Evolutionary conservation across 2,329 filamentous ascomycete genomes (phyloP).

Genomic region (Paecilomyces dactylethromorphus): DNA sequence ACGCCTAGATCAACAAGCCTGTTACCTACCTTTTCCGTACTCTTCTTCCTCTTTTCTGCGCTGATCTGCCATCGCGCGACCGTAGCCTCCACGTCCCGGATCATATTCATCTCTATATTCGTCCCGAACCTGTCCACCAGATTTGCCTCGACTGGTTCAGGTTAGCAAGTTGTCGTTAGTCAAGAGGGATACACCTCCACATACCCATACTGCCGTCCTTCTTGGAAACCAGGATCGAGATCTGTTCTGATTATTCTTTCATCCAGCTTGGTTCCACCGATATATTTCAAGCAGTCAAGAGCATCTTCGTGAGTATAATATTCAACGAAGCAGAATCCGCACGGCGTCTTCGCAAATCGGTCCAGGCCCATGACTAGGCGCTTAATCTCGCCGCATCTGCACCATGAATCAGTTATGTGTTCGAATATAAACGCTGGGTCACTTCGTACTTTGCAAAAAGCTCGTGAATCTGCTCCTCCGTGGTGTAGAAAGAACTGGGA

Average conservation of each 20-base stretch:
- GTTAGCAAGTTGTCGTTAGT: slow-evolving; percentile 10
- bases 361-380: slow-evolving; percentile 96
- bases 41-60: slow-evolving; percentile 52
- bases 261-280: slow-evolving; percentile 95
- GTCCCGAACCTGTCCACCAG: slow-evolving; percentile 91
- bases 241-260: slow-evolving; percentile 95
- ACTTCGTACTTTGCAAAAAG: slow-evolving; percentile 71
- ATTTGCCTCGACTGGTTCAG: slow-evolving; percentile 65
- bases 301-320: slow-evolving; percentile 98
- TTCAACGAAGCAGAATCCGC: slow-evolving; percentile 98
- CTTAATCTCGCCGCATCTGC: slow-evolving; percentile 86
- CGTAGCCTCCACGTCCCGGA: slow-evolving; percentile 84
- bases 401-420: slow-evolving; percentile 6
- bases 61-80: slow-evolving; percentile 67
- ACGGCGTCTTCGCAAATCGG: slow-evolving; percentile 94
- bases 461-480: slow-evolving; percentile 97
- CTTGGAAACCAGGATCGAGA: slow-evolving; percentile 89
- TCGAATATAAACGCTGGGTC: background rate
- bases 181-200: slow-evolving; percentile 13
- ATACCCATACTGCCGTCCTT: slow-evolving; percentile 87
- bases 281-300: slow-evolving; percentile 96
- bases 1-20: slow-evolving; percentile 2
- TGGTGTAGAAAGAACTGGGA: slow-evolving; percentile 86
- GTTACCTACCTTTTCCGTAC: slow-evolving; percentile 51
- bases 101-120: slow-evolving; percentile 98